Evolutionary conservation across 1,139 yeast genomes (phyloP).

Genomic region (Arxiozyma telluris): DNA sequence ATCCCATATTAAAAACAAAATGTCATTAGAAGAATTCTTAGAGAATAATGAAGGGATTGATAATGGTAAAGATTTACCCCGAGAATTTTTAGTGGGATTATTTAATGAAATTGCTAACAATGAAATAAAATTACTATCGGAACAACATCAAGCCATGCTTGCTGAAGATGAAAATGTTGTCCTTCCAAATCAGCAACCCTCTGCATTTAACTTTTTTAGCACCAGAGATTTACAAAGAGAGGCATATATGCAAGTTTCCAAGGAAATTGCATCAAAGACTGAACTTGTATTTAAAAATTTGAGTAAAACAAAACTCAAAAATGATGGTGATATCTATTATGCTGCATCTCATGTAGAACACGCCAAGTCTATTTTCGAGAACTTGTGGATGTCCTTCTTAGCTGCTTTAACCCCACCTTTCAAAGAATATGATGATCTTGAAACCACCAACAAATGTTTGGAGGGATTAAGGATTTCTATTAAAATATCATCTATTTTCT

Average conservation of each 20-base stretch:
- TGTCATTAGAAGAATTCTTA: constrained; percentile 81
- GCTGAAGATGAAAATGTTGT: constrained; percentile 48
- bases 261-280: constrained; percentile 82
- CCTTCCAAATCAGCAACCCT: constrained; percentile 31
- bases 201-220: constrained; percentile 59
- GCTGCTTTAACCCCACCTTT: constrained; percentile 94
- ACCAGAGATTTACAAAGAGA: constrained; percentile 71
- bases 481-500: constrained; percentile 77
- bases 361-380: constrained; percentile 87
- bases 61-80: constrained; percentile 78
- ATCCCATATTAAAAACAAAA: constrained; percentile 71
- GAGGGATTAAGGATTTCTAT: constrained; percentile 82
- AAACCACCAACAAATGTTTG: constrained; percentile 59
- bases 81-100: constrained; percentile 57
- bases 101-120: constrained; percentile 69
- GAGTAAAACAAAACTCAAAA: constrained; percentile 39
- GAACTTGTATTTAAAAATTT: constrained; percentile 72
- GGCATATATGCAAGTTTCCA: constrained; percentile 86
- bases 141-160: constrained; percentile 85
- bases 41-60: constrained; percentile 88
- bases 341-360: constrained; percentile 80
- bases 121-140: constrained; percentile 86
- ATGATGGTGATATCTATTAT: constrained; percentile 28
- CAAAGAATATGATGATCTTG: constrained; percentile 77
- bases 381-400: constrained; percentile 91